Conservation (phyloP, 495 filamentous ascomycete genomes). For the Penicillium waksmanii region DNA sequence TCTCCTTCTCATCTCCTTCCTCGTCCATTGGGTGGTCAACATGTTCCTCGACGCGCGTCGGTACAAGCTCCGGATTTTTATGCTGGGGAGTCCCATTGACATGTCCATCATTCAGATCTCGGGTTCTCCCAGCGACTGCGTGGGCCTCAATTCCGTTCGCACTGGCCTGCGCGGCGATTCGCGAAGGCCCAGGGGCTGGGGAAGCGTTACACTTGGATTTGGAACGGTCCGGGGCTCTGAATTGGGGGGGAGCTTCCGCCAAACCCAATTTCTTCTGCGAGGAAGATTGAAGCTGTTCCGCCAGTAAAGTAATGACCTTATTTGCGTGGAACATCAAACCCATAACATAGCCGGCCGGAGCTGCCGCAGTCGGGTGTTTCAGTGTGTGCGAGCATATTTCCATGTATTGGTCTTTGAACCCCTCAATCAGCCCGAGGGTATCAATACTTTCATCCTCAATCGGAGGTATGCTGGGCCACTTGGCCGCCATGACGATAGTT, state of each 20-base stretch:
- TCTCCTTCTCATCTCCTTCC: not conserved
- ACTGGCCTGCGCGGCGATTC: too few species aligned
- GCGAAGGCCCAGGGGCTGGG: not conserved
- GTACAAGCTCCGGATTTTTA: not conserved
- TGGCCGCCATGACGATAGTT: not conserved
- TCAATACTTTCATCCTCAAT: constrained; percentile 2
- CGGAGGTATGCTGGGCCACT: not conserved
- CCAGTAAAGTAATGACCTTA: not conserved
- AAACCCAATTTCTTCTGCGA: not conserved
- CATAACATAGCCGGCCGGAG: constrained; percentile 8
- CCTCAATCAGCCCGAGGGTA: not conserved
- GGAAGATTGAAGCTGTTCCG: not conserved
- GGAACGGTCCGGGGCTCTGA: not conserved
- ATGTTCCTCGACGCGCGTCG: not conserved
- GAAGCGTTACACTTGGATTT: not conserved
- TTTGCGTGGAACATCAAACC: constrained; percentile 9
- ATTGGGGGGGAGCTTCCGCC: not conserved
- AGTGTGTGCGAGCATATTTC: constrained; percentile 5
- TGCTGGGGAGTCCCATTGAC: too few species aligned
- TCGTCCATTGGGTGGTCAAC: not conserved
- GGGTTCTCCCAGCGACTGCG: too few species aligned
- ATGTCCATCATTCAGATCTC: too few species aligned
- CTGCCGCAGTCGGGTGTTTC: constrained; percentile 3
- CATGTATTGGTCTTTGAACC: constrained; percentile 2
- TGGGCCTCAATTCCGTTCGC: too few species aligned